A percentile compares a stretch with the other conserved stretches of the same genome.
phyloP scores from a whole-genome alignment of 345 rosid genomes.

The Syzygium grande region DNA sequence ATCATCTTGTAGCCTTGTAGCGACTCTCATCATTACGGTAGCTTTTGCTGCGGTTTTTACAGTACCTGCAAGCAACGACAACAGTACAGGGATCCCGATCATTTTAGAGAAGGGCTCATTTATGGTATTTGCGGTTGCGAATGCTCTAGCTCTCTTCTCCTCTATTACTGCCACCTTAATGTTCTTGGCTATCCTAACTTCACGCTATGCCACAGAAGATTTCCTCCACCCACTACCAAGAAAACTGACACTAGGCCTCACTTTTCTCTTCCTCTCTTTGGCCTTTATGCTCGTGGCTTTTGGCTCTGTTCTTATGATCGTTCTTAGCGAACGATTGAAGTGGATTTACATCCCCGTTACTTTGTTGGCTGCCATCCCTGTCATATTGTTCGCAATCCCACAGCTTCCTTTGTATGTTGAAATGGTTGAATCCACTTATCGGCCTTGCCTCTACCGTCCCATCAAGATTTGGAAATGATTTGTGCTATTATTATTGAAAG shows the following conservation, averaged over 20 bases:
- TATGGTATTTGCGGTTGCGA: fast-evolving
- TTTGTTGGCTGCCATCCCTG: background rate
- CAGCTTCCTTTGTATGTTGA: background rate
- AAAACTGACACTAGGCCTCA: background rate
- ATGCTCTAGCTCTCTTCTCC: background rate
- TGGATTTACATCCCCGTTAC: background rate
- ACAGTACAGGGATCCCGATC: background rate
- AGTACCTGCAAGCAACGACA: background rate
- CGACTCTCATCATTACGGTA: background rate
- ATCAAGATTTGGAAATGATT: background rate
- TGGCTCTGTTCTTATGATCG: fast-evolving
- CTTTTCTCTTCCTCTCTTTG: background rate
- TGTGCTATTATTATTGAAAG: background rate
- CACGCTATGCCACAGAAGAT: background rate
- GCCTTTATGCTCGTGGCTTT: background rate
- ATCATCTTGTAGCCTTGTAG: background rate
- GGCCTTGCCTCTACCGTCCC: background rate
- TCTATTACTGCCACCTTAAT: background rate
- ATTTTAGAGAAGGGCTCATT: fast-evolving
- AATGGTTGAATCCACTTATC: background rate
- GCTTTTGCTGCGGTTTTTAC: background rate
- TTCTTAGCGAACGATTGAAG: background rate
- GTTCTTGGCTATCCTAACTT: background rate
- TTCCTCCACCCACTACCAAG: background rate
- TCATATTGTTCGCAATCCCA: background rate